phyloP scores from a whole-genome alignment of 2,329 filamentous ascomycete genomes.

The Davidsoniella neocaledoniae region DNA sequence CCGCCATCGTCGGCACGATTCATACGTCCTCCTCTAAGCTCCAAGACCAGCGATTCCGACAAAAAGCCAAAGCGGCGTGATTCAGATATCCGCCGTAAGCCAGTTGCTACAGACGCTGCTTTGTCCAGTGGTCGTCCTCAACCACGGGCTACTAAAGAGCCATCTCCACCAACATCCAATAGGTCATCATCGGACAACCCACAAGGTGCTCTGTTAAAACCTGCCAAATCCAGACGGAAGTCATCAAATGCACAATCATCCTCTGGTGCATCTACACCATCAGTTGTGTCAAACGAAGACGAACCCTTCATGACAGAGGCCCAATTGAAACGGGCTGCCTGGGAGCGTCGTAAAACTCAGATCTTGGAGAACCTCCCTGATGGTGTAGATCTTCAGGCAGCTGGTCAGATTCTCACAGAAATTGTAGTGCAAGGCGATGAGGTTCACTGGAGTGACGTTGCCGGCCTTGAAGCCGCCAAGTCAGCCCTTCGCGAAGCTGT shows the following conservation, averaged over 20 bases:
- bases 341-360: conserved; percentile 20
- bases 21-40: not conserved
- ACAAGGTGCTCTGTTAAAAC: not conserved
- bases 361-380: conserved; percentile 64
- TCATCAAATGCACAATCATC: not conserved
- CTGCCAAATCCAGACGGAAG: no score
- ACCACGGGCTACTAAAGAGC: not conserved
- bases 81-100: conserved; percentile 9
- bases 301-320: not conserved
- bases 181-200: conserved; percentile 9
- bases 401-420: conserved; percentile 87
- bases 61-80: conserved; percentile 1
- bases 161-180: conserved; percentile 4
- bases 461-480: conserved; percentile 79
- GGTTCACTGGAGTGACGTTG: conserved; percentile 87
- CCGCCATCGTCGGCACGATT: conserved; percentile 11
- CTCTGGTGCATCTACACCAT: not conserved
- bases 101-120: conserved; percentile 3
- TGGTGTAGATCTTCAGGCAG: conserved; percentile 66
- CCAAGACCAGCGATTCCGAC: conserved; percentile 2
- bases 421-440: conserved; percentile 90
- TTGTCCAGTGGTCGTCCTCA: not conserved
- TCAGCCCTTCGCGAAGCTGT: conserved; percentile 86
- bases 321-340: conserved; percentile 1
- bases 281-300: conserved; percentile 4